Conservation (phyloP, 495 filamentous ascomycete species). For the Annulohypoxylon maeteangense region DNA sequence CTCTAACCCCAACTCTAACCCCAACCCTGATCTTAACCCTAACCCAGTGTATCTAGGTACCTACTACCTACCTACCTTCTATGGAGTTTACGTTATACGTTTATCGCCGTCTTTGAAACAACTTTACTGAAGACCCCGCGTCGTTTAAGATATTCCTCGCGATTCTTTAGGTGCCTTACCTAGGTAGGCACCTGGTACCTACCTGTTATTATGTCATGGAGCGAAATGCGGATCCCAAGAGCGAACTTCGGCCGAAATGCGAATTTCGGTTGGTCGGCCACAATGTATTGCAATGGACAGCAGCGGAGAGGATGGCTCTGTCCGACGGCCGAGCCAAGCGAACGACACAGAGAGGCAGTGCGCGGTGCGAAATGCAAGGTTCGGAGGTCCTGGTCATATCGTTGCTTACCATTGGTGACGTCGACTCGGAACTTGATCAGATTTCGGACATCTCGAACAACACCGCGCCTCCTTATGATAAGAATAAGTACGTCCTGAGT, state of each 20-base stretch:
- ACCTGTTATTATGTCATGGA: background rate
- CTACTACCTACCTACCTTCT: background rate
- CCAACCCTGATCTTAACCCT: background rate
- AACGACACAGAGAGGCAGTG: constrained; percentile 13
- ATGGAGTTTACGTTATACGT: too few relatives aligned
- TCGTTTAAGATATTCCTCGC: too few relatives aligned
- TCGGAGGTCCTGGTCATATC: constrained; percentile 13
- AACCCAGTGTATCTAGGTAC: too few relatives aligned
- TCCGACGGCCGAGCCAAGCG: constrained; percentile 5
- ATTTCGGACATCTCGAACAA: constrained; percentile 8
- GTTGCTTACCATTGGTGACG: constrained; percentile 21
- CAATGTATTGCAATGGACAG: background rate
- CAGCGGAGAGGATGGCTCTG: constrained; percentile 1
- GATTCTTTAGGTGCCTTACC: too few relatives aligned
- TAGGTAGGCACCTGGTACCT: too few relatives aligned
- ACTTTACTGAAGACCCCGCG: too few relatives aligned
- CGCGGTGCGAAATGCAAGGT: constrained; percentile 10
- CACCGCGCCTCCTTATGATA: constrained; percentile 9
- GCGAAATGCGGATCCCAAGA: constrained; percentile 25
- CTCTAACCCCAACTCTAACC: background rate
- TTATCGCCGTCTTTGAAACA: too few relatives aligned
- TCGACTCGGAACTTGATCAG: constrained; percentile 5
- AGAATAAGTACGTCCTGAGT: constrained; percentile 29
- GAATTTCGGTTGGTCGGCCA: constrained; percentile 22
- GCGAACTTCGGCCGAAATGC: constrained; percentile 35